Evolutionary conservation across 1,284 basidiomycete species (phyloP).

Genomic region (Marasmius sp.): DNA sequence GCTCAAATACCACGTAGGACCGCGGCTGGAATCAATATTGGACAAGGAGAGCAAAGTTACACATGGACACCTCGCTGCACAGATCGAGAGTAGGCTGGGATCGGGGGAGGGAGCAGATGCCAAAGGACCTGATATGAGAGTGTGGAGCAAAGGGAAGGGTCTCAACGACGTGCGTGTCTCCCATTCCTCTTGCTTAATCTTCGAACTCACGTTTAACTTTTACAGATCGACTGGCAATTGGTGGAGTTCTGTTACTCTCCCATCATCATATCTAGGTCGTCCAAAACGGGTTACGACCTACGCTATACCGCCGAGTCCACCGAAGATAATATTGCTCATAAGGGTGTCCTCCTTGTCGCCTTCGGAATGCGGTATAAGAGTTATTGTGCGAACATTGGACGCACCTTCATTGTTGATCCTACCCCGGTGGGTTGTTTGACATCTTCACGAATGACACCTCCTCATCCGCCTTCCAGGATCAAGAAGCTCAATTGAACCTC

Average conservation of each 20-base stretch:
- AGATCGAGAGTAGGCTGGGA: slow-evolving; percentile 86
- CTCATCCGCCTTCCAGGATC: slow-evolving; percentile 56
- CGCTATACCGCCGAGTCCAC: slow-evolving; percentile 86
- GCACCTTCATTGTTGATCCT: slow-evolving; percentile 95
- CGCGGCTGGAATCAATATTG: slow-evolving; percentile 87
- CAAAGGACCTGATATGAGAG: slow-evolving; percentile 85
- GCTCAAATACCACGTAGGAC: slow-evolving; percentile 83
- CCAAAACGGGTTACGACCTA: slow-evolving; percentile 82
- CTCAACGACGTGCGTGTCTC: slow-evolving; percentile 63
- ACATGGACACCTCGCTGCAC: slow-evolving; percentile 82
- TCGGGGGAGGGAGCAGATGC: slow-evolving; percentile 74
- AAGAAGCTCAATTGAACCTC: slow-evolving; percentile 85
- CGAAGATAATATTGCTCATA: slow-evolving; percentile 81
- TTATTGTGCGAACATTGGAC: slow-evolving; percentile 89
- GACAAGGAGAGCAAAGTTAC: slow-evolving; percentile 90
- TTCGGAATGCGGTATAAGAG: slow-evolving; percentile 92
- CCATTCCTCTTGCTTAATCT: not conserved
- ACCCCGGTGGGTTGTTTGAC: slow-evolving; percentile 58
- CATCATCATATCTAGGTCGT: slow-evolving; percentile 92
- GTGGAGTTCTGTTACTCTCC: slow-evolving; percentile 95
- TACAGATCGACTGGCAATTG: slow-evolving; percentile 81
- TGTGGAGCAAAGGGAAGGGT: slow-evolving; percentile 80
- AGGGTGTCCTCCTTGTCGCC: slow-evolving; percentile 87
- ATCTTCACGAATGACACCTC: not conserved
- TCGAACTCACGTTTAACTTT: not conserved